These are phyloP conservation scores for Backusella australiensis DNA, from an alignment of 192 early-diverging fungal species.

Conservation along the genomic window DNA sequence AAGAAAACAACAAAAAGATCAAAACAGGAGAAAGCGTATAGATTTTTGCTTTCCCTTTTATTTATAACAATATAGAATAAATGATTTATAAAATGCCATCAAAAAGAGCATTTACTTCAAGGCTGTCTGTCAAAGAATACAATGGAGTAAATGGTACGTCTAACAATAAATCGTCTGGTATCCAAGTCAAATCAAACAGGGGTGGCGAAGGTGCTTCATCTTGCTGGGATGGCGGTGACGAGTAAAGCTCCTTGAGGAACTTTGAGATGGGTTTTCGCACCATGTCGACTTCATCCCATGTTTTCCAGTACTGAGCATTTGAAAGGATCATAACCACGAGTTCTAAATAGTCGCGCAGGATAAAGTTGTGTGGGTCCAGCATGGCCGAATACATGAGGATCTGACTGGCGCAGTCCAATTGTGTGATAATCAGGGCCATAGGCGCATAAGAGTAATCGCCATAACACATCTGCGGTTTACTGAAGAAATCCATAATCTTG, in stretches of 20 bases:
- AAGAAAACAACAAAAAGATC: background rate
- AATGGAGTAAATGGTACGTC: background rate
- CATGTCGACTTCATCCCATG: background rate
- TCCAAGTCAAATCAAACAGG: background rate
- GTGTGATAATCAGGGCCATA: background rate
- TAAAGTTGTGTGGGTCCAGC: background rate
- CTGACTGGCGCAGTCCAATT: background rate
- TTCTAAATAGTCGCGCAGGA: background rate
- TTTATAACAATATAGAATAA: background rate
- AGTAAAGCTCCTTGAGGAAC: background rate
- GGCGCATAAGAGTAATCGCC: background rate
- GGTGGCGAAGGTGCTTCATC: background rate
- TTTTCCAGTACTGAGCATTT: background rate
- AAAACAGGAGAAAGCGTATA: background rate
- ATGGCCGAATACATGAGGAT: background rate
- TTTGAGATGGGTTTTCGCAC: background rate
- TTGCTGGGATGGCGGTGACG: background rate
- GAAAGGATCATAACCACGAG: background rate
- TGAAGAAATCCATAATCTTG: background rate
- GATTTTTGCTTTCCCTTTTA: background rate
- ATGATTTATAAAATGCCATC: background rate
- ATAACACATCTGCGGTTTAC: background rate
- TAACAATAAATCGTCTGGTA: background rate
- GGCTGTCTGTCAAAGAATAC: background rate
- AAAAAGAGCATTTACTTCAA: background rate